Evolutionary conservation across 176 grass and related monocot species (phyloP), one percentile per base, ranked within the genome.

Genomic region (Oryza nivara): DNA sequence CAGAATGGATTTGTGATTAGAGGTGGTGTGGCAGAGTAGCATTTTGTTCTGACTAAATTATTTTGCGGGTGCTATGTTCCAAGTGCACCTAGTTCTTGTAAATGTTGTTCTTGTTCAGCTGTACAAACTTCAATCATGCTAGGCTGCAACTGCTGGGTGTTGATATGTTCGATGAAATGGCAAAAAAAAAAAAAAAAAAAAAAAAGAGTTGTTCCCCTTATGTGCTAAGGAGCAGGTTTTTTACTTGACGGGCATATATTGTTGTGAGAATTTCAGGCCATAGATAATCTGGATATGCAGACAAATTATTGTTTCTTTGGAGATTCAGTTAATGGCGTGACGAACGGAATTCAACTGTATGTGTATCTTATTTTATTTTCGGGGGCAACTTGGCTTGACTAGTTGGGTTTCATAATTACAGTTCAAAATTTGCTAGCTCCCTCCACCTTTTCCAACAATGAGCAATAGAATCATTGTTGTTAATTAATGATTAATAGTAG

Each of bases 1-100:
- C 32, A 43, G 40, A 83, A 78, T 92, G 76, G 65, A 83, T 88
- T 92, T 74, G 78, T 86, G 77, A 85, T 82, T 86, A 79, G 78
- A 36, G 43, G 78, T 85, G 77, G 70, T 79, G 36, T 72, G 74
- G 36, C 83, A 82, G 73, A 54, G 44, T 81, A 48, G 73, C 78
- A 82, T 86, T 82, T 81, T 81, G 54, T 63, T 65, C 52, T 76
- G 82, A 72, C 77, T 79, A 84, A 73, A 85, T 85, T 85, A 89
- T 85, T 89, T 80, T 71, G 73, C 60, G 76, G 87, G 77, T 71
- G 76, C 63, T 40, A 67, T 58, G 54, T 36, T 87, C 12, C 70
- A 68, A 20, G 70, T 40, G 73, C 40, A 17, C 43, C 88, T 20
- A 49, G 83, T 86, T 75, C 20, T 34, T 90, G 76, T 87, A 88